Percentiles rank a stretch among this genome's conserved stretches.
Evolutionary conservation across 2,329 filamentous ascomycete species (phyloP).

Genomic region (Penicillium italicum): DNA sequence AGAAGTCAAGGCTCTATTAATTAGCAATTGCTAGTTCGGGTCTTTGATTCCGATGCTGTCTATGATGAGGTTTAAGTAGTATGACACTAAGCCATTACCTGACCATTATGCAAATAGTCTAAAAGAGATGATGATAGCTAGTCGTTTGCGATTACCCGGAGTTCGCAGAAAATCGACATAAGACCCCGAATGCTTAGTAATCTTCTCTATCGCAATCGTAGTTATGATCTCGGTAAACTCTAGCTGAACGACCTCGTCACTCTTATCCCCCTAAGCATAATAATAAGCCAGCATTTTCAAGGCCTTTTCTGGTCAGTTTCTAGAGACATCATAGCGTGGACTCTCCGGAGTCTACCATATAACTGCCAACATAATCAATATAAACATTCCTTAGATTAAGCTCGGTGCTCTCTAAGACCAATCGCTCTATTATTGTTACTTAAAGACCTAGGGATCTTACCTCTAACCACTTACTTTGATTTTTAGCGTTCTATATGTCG

Average conservation of each 20-base stretch:
- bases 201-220: constrained; percentile 34
- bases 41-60: constrained; percentile 38
- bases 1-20: constrained; percentile 43
- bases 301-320: constrained; percentile 29
- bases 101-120: constrained; percentile 59
- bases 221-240: constrained; percentile 28
- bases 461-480: neutral
- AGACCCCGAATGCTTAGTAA: neutral
- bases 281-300: constrained; percentile 33
- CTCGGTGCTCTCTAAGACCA: constrained; percentile 50
- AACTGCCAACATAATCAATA: constrained; percentile 51
- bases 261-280: constrained; percentile 41
- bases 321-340: constrained; percentile 49
- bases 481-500: constrained; percentile 40
- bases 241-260: constrained; percentile 30
- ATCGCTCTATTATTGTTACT: constrained; percentile 26
- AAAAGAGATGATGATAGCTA: constrained; percentile 52
- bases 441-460: no score
- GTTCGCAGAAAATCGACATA: constrained; percentile 41
- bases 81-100: constrained; percentile 47
- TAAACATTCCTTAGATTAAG: constrained; percentile 59
- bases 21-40: constrained; percentile 38
- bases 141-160: constrained; percentile 53
- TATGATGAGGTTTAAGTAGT: constrained; percentile 41
- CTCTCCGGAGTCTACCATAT: constrained; percentile 66